Evolutionary conservation across 1,139 yeast species (phyloP).

Genomic region (Hyphopichia wangnamkhiaoensis): DNA sequence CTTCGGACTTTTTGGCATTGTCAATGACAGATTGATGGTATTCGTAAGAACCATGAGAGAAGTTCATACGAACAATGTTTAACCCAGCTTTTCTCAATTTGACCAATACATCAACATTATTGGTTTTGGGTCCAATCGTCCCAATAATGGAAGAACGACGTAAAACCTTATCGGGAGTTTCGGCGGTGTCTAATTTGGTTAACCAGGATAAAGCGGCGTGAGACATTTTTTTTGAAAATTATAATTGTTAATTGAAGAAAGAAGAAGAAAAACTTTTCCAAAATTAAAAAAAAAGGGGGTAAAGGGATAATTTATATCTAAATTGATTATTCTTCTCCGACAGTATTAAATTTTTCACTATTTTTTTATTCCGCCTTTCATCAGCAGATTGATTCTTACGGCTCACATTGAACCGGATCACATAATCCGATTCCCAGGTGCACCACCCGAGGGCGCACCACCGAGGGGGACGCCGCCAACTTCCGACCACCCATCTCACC

Average conservation of each 20-base stretch:
- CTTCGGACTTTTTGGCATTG: conserved; percentile 93
- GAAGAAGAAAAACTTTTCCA: background rate
- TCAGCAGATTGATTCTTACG: background rate
- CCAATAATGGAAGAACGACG: conserved; percentile 98
- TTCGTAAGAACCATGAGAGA: conserved; percentile 96
- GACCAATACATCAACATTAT: conserved; percentile 80
- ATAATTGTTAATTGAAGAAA: background rate
- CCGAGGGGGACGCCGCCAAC: too few species aligned
- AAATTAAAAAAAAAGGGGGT: background rate
- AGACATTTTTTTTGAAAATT: conserved; percentile 20
- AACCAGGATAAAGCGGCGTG: conserved; percentile 64
- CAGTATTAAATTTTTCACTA: too few species aligned
- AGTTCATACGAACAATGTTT: conserved; percentile 98
- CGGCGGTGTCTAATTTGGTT: conserved; percentile 72
- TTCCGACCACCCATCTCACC: too few species aligned
- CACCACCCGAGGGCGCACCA: too few species aligned
- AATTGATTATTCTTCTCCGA: background rate
- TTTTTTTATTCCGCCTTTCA: background rate
- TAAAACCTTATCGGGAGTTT: conserved; percentile 78
- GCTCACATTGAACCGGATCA: too few species aligned
- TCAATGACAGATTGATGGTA: conserved; percentile 96
- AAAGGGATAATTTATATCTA: background rate
- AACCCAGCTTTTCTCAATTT: conserved; percentile 95
- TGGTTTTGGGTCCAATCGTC: conserved; percentile 97
- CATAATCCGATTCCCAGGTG: too few species aligned